Conservation (phyloP, 1,139 yeast species). For the Blastobotrys arbuscula region DNA sequence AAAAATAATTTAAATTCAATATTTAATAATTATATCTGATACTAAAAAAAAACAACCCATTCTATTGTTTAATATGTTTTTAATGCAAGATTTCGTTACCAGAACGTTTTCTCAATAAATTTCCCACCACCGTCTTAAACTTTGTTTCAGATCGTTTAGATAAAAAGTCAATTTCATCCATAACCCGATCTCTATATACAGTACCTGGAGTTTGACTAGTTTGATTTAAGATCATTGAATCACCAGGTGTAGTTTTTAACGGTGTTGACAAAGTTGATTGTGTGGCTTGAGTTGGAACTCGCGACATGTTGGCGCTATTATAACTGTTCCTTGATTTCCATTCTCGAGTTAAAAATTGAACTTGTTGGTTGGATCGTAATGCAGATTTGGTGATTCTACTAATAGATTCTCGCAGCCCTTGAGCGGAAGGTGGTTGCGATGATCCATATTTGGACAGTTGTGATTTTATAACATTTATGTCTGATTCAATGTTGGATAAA, state of each 20-base stretch:
- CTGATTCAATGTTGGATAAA: slow-evolving; percentile 21
- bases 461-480: slow-evolving; percentile 20
- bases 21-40: too few species aligned
- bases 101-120: slow-evolving; percentile 13
- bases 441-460: slow-evolving; percentile 18
- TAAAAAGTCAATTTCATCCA: slow-evolving; percentile 19
- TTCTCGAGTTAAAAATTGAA: slow-evolving; percentile 9
- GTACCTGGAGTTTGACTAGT: slow-evolving; percentile 1
- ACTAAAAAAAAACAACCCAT: neutral
- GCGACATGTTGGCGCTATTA: neutral
- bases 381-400: slow-evolving; percentile 16
- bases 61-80: neutral
- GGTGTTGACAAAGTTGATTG: neutral
- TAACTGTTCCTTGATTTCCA: neutral
- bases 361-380: slow-evolving; percentile 9
- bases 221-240: neutral
- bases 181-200: slow-evolving; percentile 13
- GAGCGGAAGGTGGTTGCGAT: slow-evolving; percentile 16
- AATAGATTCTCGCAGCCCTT: slow-evolving; percentile 17
- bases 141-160: slow-evolving; percentile 14
- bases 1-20: too few species aligned
- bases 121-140: slow-evolving; percentile 16
- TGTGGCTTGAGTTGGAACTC: neutral
- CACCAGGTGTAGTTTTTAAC: slow-evolving; percentile 3
- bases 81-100: slow-evolving; percentile 13